Percentiles rank a stretch among this genome's conserved stretches.
phyloP scores from a whole-genome alignment of 2,329 filamentous ascomycete genomes.

The Epichloe elymi region DNA sequence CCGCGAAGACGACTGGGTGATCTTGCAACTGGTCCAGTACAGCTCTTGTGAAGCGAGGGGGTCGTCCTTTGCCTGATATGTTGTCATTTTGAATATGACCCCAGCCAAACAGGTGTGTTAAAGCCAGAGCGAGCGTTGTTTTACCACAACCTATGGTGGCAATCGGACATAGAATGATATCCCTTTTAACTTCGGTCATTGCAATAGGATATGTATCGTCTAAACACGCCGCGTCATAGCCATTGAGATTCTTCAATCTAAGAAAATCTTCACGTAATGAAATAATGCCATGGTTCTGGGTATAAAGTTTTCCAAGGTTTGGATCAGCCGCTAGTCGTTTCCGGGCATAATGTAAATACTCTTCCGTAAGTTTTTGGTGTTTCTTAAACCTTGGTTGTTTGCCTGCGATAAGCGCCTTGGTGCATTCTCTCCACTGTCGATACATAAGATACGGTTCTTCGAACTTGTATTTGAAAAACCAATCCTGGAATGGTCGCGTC shows the following conservation, averaged over 20 bases:
- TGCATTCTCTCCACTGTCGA: constrained; percentile 95
- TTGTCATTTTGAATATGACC: constrained; percentile 96
- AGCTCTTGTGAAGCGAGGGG: constrained; percentile 64
- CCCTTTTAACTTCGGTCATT: constrained; percentile 42
- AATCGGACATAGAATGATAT: constrained; percentile 78
- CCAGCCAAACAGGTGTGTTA: constrained; percentile 77
- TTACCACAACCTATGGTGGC: constrained; percentile 95
- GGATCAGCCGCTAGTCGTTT: constrained; percentile 58
- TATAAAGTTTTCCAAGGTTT: constrained; percentile 57
- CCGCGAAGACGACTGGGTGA: constrained; percentile 67
- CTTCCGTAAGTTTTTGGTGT: constrained; percentile 77
- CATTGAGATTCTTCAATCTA: constrained; percentile 68
- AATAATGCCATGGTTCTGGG: constrained; percentile 90
- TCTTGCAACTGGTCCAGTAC: constrained; percentile 52
- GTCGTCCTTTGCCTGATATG: constrained; percentile 66
- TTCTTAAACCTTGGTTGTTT: constrained; percentile 69
- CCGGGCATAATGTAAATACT: constrained; percentile 75
- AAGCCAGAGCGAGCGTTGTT: constrained; percentile 75
- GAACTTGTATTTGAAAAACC: constrained; percentile 99
- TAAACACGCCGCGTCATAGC: constrained; percentile 72
- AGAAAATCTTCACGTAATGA: constrained; percentile 79
- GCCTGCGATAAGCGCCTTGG: constrained; percentile 71
- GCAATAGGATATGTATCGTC: constrained; percentile 39
- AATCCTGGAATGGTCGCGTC: constrained; percentile 57
- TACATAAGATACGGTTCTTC: constrained; percentile 99